These are phyloP conservation scores for Malassezia vespertilionis DNA, from an alignment of 1,284 basidiomycete species.

Conservation along the genomic window DNA sequence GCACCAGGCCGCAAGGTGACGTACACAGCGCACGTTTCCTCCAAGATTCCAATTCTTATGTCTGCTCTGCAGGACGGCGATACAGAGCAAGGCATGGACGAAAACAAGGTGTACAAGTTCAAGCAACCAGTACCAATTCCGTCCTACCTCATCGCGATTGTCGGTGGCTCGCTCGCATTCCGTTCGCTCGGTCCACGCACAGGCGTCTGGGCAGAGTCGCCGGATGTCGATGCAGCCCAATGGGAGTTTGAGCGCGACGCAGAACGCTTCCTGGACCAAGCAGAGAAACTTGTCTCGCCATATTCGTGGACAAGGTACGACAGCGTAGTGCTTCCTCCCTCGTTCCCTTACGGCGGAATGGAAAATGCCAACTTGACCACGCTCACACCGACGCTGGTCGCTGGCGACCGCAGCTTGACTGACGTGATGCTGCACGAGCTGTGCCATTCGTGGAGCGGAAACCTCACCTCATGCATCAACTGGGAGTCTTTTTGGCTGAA, in stretches of 20 bases:
- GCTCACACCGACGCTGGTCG: slow-evolving; percentile 41
- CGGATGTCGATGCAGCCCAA: slow-evolving; percentile 36
- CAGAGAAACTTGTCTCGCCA: slow-evolving; percentile 40
- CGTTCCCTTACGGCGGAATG: slow-evolving; percentile 63
- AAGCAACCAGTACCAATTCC: slow-evolving; percentile 41
- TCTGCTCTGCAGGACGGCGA: slow-evolving; percentile 35
- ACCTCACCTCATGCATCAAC: slow-evolving; percentile 42
- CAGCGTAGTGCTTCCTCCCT: slow-evolving; percentile 78
- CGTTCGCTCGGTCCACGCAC: slow-evolving; percentile 37
- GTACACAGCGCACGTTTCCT: slow-evolving; percentile 36
- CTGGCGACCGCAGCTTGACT: slow-evolving; percentile 34
- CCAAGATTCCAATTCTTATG: slow-evolving; percentile 42
- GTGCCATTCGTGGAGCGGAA: slow-evolving; percentile 44
- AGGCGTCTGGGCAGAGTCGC: slow-evolving; percentile 45
- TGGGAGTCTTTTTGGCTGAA: slow-evolving; percentile 48
- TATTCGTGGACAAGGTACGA: slow-evolving; percentile 88
- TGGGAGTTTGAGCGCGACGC: slow-evolving; percentile 46
- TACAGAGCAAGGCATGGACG: slow-evolving; percentile 16
- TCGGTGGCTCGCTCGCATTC: slow-evolving; percentile 41
- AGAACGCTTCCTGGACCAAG: slow-evolving; percentile 41
- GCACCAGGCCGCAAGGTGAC: slow-evolving; percentile 44
- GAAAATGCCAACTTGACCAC: slow-evolving; percentile 46
- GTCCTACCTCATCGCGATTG: slow-evolving; percentile 43
- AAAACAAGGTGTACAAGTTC: slow-evolving; percentile 29
- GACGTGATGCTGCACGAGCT: slow-evolving; percentile 51